phyloP scores from a whole-genome alignment of 2,329 filamentous ascomycete genomes.

The Fusarium sp. region DNA sequence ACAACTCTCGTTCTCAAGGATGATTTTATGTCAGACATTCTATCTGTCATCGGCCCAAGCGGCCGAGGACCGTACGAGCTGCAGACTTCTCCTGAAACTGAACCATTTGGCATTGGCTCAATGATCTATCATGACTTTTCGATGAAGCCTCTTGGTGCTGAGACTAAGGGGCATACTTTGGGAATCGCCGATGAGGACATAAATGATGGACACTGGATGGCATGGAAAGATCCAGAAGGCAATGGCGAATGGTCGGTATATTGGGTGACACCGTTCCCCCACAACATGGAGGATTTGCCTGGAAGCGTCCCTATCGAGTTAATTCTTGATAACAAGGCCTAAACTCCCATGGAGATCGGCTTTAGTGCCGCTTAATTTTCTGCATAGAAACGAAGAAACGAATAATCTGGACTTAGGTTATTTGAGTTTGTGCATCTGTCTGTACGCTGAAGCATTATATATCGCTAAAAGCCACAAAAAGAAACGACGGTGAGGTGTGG shows the following conservation, averaged over 20 bases:
- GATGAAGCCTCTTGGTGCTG: neutral
- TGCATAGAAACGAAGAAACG: too few relatives aligned
- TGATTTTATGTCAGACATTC: neutral
- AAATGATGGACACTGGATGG: neutral
- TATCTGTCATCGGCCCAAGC: neutral
- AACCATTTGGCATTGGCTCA: neutral
- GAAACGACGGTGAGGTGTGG: too few relatives aligned
- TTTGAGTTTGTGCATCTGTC: too few relatives aligned
- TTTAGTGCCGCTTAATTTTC: too few relatives aligned
- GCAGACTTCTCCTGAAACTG: neutral
- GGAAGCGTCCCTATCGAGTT: neutral
- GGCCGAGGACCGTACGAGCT: neutral
- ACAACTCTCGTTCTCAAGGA: neutral
- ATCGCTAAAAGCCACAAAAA: too few relatives aligned
- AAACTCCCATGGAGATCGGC: rapidly evolving
- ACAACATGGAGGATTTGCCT: neutral
- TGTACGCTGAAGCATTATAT: too few relatives aligned
- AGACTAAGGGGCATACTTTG: neutral
- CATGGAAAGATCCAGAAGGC: neutral
- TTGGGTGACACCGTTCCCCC: neutral
- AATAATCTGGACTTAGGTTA: too few relatives aligned
- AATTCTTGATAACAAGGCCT: neutral
- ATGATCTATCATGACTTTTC: neutral
- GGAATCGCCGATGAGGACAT: neutral
- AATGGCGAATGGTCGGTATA: neutral